Base-by-base conservation (phyloP, 805 yeast species). In the Candida alai region DNA sequence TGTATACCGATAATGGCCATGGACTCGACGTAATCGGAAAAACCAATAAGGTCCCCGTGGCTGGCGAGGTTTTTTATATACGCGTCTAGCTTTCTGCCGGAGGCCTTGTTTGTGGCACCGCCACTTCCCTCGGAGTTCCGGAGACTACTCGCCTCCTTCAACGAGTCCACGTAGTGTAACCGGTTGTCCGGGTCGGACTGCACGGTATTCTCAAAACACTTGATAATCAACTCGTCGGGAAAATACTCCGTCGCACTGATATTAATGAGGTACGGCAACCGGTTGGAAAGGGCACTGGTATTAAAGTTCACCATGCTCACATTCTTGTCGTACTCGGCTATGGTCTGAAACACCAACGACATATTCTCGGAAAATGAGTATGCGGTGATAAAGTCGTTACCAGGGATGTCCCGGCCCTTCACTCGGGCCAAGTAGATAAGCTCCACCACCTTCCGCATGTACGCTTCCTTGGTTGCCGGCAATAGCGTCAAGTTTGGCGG, bases 391-490 rank as follows among this genome's bases (percentile, higher is more conserved):
- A 53, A 57, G 13, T 58, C 62, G 34, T 54, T 54, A n/a, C 30
- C 34, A 9, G 29, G 26, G 12, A 30, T 28, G 8, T 29, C 22
- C 9, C 36, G 27, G 2, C 48, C 51, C 23, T 41, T 36, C 10
- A 38, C 39, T 25, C 49, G 49, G 2, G 54, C 61, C 17, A 56
- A 32, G 36, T 70, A 73, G 3, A 73, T 56, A 16, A 76, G 57
- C 47, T 83, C 89, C 5, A 68, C 45, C 18, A 76, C 57, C 40
- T 73, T 77, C 39, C 84, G 60, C 12, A 71, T 61, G 40, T 64
- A 80, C 4, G 75, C 58, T 33, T 82, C 85, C 37, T 69, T 56
- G 9, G 63, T 45, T 1, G 41, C 44, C 1, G 51, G 55, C 8
- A 36, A 20, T 1, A 37, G 13, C 3, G 43, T 14, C 23, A 78